Evolutionary conservation across 768 basidiomycete genomes (phyloP).

Genomic region (Daedalea quercina): DNA sequence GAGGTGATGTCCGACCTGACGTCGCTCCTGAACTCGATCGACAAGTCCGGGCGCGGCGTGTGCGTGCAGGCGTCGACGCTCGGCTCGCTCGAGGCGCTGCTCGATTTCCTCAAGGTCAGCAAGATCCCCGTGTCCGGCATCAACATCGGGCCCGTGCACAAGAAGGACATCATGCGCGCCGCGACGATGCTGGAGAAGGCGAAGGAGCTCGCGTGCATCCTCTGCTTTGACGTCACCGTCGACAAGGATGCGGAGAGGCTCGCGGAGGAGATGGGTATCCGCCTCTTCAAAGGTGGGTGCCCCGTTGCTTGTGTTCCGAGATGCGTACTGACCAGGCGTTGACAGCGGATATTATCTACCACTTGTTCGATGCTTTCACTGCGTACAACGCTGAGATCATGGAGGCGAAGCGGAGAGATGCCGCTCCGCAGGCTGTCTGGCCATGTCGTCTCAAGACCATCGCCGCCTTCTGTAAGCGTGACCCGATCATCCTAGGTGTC

Average conservation of each 20-base stretch:
- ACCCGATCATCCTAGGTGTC: conserved; percentile 95
- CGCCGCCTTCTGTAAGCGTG: conserved; percentile 92
- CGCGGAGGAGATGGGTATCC: conserved; percentile 92
- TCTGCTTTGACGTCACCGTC: conserved; percentile 93
- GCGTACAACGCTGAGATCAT: conserved; percentile 88
- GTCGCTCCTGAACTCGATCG: conserved; percentile 79
- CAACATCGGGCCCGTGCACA: conserved; percentile 96
- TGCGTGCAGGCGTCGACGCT: conserved; percentile 97
- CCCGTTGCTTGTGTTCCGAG: neutral
- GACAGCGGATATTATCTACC: conserved; percentile 96
- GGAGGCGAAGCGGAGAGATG: conserved; percentile 88
- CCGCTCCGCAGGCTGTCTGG: conserved; percentile 94
- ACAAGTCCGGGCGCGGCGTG: conserved; percentile 94
- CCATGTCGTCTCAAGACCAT: conserved; percentile 91
- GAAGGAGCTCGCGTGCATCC: conserved; percentile 89
- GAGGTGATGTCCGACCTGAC: conserved; percentile 97
- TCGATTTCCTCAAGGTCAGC: conserved; percentile 91
- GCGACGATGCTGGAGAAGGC: conserved; percentile 95
- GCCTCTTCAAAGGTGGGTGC: conserved; percentile 83
- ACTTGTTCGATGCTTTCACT: conserved; percentile 93
- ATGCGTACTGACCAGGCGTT: neutral
- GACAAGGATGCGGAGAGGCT: conserved; percentile 90
- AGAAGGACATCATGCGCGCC: conserved; percentile 88
- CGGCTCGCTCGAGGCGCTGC: conserved; percentile 91
- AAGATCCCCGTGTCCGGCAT: conserved; percentile 98